A percentile compares a stretch with the other conserved stretches of the same genome.
Evolutionary conservation across 306 rosid genomes (phyloP).

Genomic region (Luffa aegyptiaca): DNA sequence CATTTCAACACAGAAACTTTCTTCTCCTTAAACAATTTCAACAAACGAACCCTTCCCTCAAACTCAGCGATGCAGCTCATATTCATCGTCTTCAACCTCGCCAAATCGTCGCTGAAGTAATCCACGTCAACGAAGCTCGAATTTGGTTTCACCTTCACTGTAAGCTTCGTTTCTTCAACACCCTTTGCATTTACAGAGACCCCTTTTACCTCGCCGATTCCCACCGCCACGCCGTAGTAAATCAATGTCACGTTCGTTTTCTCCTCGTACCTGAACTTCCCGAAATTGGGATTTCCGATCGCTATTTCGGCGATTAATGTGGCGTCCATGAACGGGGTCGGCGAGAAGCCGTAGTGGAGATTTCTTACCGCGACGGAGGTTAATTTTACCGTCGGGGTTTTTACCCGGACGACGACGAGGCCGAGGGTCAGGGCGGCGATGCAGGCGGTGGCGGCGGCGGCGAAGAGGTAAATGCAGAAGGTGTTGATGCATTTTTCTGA

Average conservation of each 20-base stretch:
- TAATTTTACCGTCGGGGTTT: neutral
- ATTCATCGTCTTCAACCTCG: constrained; percentile 7
- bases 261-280: neutral
- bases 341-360: constrained; percentile 6
- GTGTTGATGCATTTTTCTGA: neutral
- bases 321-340: neutral
- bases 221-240: neutral
- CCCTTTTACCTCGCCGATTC: neutral
- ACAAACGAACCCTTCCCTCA: neutral
- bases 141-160: neutral
- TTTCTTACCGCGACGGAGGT: neutral
- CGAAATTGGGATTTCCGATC: neutral
- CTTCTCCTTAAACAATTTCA: neutral
- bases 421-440: neutral
- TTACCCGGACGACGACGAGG: neutral
- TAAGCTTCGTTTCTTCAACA: neutral
- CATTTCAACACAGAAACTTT: neutral
- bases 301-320: neutral
- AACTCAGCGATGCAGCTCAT: constrained; percentile 1
- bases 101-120: constrained; percentile 2
- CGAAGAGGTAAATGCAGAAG: constrained; percentile 1
- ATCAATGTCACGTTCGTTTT: neutral
- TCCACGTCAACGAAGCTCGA: neutral
- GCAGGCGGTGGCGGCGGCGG: neutral
- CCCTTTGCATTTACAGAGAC: neutral